Evolutionary conservation across 192 early-diverging fungal genomes (phyloP), one percentile per base, ranked within the genome.

Genomic region (Gaertneriomyces sp.): DNA sequence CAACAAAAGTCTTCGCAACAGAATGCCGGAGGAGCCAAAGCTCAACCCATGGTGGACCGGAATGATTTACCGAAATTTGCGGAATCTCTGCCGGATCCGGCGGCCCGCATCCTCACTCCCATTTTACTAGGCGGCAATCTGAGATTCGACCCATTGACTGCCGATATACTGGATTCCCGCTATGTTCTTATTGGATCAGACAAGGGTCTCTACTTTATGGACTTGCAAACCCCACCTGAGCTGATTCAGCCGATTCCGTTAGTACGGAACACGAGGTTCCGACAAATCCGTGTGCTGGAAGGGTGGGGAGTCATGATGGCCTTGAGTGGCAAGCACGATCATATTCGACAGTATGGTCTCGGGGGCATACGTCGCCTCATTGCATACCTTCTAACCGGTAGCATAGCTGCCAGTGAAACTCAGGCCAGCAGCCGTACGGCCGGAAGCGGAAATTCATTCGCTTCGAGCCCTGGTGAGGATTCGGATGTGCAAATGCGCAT

Each of bases 341-440:
- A 86, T 44, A 68, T 87, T 12, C 77, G 85, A 14, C 85, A 87
- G 62, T 87, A 87, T 67, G 77, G 74, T 49, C 74, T 87, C 3
- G 46, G 70, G 10, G 76, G 76, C 9, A 68, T 87, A 50, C 75
- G 80, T 33, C 79, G 79, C 58, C 62, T 87, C n/a, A 87, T 87
- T 63, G 61, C 55, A 42, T 84, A 79, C 61, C 47, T 81, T 39
- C 42, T 74, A 43, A 79, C 78, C 40, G 49, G 58, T 38, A 69
- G 55, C 50, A 71, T 72, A 62, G 72, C 66, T 53, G 53, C 59
- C 45, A 20, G 50, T n/a, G 65, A 16, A 10, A 41, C 40, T 0
- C 45, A 19, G 58, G 46, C 10, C 19, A 8, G 33, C 53, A 16
- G 7, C 4, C 10, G 14, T 20, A 14, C 45, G 0, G 47, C 4